Percentiles rank a stretch among this genome's conserved stretches.
These are phyloP conservation scores for Rhytidhysteron rufulum DNA, from an alignment of 2,329 filamentous ascomycete genomes.

Conservation along the genomic window DNA sequence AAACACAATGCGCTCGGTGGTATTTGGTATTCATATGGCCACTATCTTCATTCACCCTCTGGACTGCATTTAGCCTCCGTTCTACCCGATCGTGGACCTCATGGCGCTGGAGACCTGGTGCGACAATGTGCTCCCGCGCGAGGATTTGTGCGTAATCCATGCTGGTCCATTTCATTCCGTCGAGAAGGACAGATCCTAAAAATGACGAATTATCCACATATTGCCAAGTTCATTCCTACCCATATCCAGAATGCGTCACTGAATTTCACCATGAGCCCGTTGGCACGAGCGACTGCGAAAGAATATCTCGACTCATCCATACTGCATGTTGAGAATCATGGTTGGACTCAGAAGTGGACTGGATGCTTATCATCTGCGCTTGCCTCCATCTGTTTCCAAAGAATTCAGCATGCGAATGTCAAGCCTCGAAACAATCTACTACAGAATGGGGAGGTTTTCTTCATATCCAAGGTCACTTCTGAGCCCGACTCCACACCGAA, in stretches of 20 bases:
- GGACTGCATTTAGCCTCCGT: no score
- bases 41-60: no score
- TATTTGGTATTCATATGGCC: no score
- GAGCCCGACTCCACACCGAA: slow-evolving; percentile 10
- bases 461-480: slow-evolving; percentile 9
- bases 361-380: slow-evolving; percentile 10
- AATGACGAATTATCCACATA: slow-evolving; percentile 8
- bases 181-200: slow-evolving; percentile 9
- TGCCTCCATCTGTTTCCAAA: slow-evolving; percentile 6
- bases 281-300: slow-evolving; percentile 6
- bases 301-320: slow-evolving; percentile 4
- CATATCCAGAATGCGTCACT: slow-evolving; percentile 6
- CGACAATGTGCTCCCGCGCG: slow-evolving; percentile 5
- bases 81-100: slow-evolving; percentile 7
- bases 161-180: slow-evolving; percentile 1
- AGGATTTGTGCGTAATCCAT: slow-evolving; percentile 10
- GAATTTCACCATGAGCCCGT: slow-evolving; percentile 10
- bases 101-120: slow-evolving; percentile 9
- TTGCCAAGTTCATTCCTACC: slow-evolving; percentile 8
- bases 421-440: slow-evolving; percentile 11
- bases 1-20: not conserved
- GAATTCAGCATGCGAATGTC: slow-evolving; percentile 10
- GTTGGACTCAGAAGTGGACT: slow-evolving; percentile 5
- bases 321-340: not conserved
- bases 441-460: slow-evolving; percentile 6